Base-by-base conservation (phyloP, 1,139 yeast genomes). In the Candida tetrigidarum region DNA sequence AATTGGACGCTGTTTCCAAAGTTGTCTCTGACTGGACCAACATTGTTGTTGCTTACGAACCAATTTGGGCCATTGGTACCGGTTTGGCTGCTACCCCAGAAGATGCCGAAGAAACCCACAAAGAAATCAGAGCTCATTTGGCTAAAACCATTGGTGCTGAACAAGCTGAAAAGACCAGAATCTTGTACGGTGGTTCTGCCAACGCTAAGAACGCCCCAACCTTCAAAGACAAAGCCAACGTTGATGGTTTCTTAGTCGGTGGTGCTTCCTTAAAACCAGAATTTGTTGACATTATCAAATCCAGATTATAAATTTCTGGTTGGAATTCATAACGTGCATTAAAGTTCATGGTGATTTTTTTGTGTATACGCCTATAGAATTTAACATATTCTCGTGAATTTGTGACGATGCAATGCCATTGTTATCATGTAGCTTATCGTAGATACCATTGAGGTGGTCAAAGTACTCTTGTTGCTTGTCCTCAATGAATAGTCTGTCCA, bases 41-140 rank as follows among this genome's bases (percentile, higher is more conserved):
- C 71, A 79, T 93, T 59, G 99, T 93, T 56, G 78, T 95, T 70
- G 99, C 99, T 65, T 95, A 95, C 77, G 99, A 93, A 78, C 99
- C 99, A 61, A 97, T 93, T 59, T 93, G 99, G 99, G 99, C 99
- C 59, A 93, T 93, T 64, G 99, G 99, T 71, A 92, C 99, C 59
- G 99, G 99, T 65, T 84, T 93, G 66, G 97, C 98, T 64, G 99
- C 99, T 56, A 93, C 99, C 59, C 92, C 99, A 56, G 90, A 88
- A 56, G 98, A 93, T 67, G 98, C 97, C 59, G 96, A 91, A 79
- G 90, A 84, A 58, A 91, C 96, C 65, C 99, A 95, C 80, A 82
- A 82, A 67, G 82, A 80, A 57, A 88, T 95, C 75, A 89, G 99
- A 80, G 81, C 73, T 50, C 92, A 81, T 80, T 81, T 93, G 69